Base-by-base conservation (phyloP, 768 basidiomycete species). In the button mushroom (Agaricus bisporus) region DNA sequence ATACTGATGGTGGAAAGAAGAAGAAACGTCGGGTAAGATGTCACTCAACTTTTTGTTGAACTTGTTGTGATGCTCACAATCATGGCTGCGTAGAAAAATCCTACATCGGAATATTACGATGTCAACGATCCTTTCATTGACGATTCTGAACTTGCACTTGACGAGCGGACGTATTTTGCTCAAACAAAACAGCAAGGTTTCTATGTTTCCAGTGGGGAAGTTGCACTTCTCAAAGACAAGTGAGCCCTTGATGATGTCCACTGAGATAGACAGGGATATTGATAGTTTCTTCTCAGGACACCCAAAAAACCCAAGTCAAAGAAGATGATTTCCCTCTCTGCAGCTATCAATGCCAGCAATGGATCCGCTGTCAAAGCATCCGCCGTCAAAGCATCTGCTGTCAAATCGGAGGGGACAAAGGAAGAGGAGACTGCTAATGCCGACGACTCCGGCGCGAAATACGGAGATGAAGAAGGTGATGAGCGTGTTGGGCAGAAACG, bases 91-190 rank as follows among this genome's bases (percentile, higher is more conserved):
- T 72, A 76, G 66, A 84, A 82, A 63, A 79, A 74, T 53, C 65
- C 68, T 1, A 73, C 75, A 0, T 70, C 81, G 18, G 90, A 88
- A 64, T 91, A 93, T 62, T 99, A 99, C 74, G 95, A 99, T 71
- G 75, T 85, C 17, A 72, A 77, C 0, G 97, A 99, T 70, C 88
- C 91, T 0, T 98, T 98, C 72, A 97, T 99, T 64, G 97, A 99
- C 75, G 97, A 99, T 70, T 91, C 92, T 1, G 95, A 98, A 64
- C 74, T 95, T 52, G 85, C 82, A 22, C 72, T 95, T 43, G 95
- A 98, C 71, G 85, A 95, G 64, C 85, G 95, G 4, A 93, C 88
- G 2, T 91, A 80, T 70, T 89, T 94, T 61, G 91, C 88, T 4
- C 85, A 91, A 67, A 95, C 95, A 4, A 91, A 88, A 67, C 91